These are phyloP conservation scores for Microcyclosporella mali DNA, from an alignment of 2,329 filamentous ascomycete species.

Conservation along the genomic window DNA sequence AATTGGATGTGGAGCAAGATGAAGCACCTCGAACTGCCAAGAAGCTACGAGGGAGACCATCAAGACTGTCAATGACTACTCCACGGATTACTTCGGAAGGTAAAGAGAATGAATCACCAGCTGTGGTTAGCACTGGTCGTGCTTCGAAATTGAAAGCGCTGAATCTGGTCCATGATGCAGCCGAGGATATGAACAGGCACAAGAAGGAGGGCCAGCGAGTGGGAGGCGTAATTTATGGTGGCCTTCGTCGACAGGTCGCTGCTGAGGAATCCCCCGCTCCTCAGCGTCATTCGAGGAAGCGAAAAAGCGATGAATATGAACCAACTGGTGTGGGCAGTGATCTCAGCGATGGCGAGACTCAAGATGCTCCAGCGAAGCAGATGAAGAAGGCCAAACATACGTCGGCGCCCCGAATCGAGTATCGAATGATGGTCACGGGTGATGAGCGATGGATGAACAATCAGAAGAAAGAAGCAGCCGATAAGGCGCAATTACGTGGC, in stretches of 20 bases:
- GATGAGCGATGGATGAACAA: slow-evolving; percentile 76
- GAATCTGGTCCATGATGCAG: slow-evolving; percentile 47
- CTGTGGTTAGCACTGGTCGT: slow-evolving; percentile 62
- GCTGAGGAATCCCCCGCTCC: slow-evolving; percentile 35
- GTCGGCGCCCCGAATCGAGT: slow-evolving; percentile 51
- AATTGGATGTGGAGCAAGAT: slow-evolving; percentile 20
- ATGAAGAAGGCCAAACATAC: slow-evolving; percentile 45
- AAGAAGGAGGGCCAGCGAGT: slow-evolving; percentile 88
- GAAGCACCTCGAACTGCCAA: slow-evolving; percentile 19
- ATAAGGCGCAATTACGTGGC: slow-evolving; percentile 75
- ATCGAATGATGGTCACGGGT: slow-evolving; percentile 75
- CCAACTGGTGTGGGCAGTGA: slow-evolving; percentile 40
- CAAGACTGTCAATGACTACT: slow-evolving; percentile 17
- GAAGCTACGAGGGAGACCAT: slow-evolving; percentile 25
- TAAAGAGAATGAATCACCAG: slow-evolving; percentile 81
- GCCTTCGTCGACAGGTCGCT: slow-evolving; percentile 40
- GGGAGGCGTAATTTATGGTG: slow-evolving; percentile 58
- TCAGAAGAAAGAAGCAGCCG: slow-evolving; percentile 66
- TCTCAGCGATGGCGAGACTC: slow-evolving; percentile 41
- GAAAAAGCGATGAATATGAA: slow-evolving; percentile 35
- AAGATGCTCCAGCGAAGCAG: slow-evolving; percentile 40
- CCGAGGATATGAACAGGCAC: slow-evolving; percentile 72
- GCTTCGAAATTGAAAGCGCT: slow-evolving; percentile 83
- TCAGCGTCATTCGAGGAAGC: slow-evolving; percentile 27
- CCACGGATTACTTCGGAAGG: slow-evolving; percentile 36